Evolutionary conservation across 192 early-diverging fungal species (phyloP), one percentile per base, ranked within the genome.

Genomic region (Coemansia sp.): DNA sequence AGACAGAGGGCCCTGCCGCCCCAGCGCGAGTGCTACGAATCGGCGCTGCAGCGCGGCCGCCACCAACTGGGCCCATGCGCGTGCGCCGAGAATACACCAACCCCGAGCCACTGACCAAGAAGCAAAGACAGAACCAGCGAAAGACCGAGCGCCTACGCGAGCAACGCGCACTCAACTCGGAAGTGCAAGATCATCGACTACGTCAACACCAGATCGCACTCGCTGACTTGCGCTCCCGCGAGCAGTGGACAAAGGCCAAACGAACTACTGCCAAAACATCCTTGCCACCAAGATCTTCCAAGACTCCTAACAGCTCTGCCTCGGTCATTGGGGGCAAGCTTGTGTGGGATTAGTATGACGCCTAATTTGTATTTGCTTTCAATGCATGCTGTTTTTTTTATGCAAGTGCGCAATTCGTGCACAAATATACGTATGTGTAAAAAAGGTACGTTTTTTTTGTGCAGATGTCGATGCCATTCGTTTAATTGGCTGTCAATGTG

Each of bases 51-150:
- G 51, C 72, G 1, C 63, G 50, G 10, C 80, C 74, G n/a, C 68
- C 74, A 1, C 48, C 63, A 12, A 14, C 64, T 1, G 60, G 42
- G 31, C 65, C 69, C 0, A 66, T 59, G 2, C 63, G 64, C 5
- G 38, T 48, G 31, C 70, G 50, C 31, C 27, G 37, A 11, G 44
- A 60, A 4, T 37, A 50, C 57, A 44, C 53, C 9, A 63, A 55
- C 14, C 55, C 71, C 38, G 74, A 75, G 51, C 75, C 82, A 14
- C 48, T 88, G 42, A 88, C 85, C 62, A 91, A 87, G 58, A 89
- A 86, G 64, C 90, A 91, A 62, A 76, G 86, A 15, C 86, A 91
- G 77, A 89, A 87, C 61, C 66, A 76, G 34, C 75, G 82, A 3
- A 84, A 84, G 72, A 85, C 84, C 21, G 82, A 84, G 46, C 85